phyloP scores from a whole-genome alignment of 2,329 filamentous ascomycete genomes.

The Paraphaeosphaeria minitans region DNA sequence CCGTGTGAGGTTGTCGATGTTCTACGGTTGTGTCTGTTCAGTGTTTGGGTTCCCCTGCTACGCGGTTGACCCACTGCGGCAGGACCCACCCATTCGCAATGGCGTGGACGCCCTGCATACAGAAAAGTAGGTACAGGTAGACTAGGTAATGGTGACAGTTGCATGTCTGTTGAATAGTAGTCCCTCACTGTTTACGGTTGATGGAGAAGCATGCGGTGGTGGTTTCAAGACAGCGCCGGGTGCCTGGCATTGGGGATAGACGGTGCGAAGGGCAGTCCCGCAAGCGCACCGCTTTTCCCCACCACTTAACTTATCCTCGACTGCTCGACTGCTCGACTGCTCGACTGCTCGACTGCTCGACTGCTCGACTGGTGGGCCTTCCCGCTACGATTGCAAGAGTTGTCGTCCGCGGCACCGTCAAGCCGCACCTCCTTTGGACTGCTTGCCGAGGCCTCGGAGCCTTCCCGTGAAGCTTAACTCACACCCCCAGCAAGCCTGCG shows the following conservation, averaged over 20 bases:
- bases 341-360: neutral
- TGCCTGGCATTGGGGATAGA: neutral
- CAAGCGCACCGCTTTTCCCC: neutral
- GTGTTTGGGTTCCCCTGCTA: neutral
- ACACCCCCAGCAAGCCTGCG: neutral
- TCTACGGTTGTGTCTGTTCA: neutral
- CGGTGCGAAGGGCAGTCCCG: neutral
- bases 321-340: neutral
- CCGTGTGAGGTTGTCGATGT: neutral
- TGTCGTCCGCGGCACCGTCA: neutral
- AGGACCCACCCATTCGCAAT: constrained; percentile 3
- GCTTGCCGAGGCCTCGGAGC: constrained; percentile 3
- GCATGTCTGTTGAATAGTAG: no score
- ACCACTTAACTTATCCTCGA: neutral
- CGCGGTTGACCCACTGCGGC: constrained; percentile 4
- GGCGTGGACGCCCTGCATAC: neutral
- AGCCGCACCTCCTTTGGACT: constrained; percentile 3
- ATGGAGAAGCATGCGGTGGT: neutral
- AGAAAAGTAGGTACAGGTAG: no score
- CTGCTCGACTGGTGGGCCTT: neutral
- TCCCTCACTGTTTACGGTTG: neutral
- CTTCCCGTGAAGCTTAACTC: constrained; percentile 6
- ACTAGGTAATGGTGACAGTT: no score
- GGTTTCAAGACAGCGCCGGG: neutral
- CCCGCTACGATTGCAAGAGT: neutral